These are phyloP conservation scores for Fennellomyces sp. DNA, from an alignment of 371 early-diverging fungal genomes.

Conservation along the genomic window DNA sequence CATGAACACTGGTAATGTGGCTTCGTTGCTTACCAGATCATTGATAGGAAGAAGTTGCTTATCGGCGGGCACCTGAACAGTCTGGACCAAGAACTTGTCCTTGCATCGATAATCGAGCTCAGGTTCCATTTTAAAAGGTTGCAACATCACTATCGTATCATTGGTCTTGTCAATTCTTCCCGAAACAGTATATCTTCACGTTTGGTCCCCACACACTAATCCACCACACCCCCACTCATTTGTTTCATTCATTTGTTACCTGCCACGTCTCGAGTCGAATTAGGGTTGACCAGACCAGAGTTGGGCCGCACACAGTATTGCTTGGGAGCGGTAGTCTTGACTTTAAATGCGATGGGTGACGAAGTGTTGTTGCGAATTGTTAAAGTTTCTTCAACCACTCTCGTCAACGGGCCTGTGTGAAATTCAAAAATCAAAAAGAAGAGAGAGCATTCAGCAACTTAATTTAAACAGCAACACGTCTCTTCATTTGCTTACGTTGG, in stretches of 20 bases:
- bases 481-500: slow-evolving; percentile 43
- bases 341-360: slow-evolving; percentile 86
- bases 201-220: background rate
- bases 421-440: background rate
- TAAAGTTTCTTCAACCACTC: slow-evolving; percentile 64
- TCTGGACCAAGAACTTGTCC: slow-evolving; percentile 95
- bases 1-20: background rate
- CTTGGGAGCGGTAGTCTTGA: slow-evolving; percentile 98
- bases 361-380: slow-evolving; percentile 71
- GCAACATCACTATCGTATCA: slow-evolving; percentile 84
- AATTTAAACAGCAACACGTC: background rate
- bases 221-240: background rate
- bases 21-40: background rate
- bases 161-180: slow-evolving; percentile 4
- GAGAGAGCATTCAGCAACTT: background rate
- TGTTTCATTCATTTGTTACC: background rate
- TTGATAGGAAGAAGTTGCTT: background rate
- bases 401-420: slow-evolving; percentile 75
- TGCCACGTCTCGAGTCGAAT: slow-evolving; percentile 2
- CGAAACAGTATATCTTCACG: slow-evolving; percentile 2
- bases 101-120: slow-evolving; percentile 78
- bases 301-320: slow-evolving; percentile 97
- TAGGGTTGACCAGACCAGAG: slow-evolving; percentile 84
- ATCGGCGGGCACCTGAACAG: slow-evolving; percentile 40
- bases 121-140: slow-evolving; percentile 86